Percentiles rank a stretch among this genome's conserved stretches.
phyloP scores from a whole-genome alignment of 2,329 filamentous ascomycete species.

The Aspergillus neoniger region DNA sequence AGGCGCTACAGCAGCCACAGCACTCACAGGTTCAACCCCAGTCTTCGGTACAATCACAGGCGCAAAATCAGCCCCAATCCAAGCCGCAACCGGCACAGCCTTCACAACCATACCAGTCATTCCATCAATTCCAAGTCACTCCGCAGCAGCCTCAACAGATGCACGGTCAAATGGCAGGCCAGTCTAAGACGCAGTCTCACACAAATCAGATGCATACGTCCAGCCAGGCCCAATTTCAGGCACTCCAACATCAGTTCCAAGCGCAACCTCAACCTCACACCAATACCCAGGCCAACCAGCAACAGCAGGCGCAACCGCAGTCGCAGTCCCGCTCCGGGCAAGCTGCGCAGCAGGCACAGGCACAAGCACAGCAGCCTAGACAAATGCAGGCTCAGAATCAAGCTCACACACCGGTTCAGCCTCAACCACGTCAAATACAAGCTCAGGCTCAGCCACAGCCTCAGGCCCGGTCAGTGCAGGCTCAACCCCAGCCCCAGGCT shows the following conservation, averaged over 20 bases:
- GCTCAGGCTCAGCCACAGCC: slow-evolving; percentile 17
- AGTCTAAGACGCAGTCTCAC: not conserved
- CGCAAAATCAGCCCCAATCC: slow-evolving; percentile 1
- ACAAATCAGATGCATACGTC: not conserved
- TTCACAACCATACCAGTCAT: not conserved
- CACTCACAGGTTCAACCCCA: slow-evolving; percentile 1
- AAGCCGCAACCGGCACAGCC: not conserved
- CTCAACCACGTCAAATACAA: slow-evolving; percentile 10
- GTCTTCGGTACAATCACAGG: slow-evolving; percentile 2
- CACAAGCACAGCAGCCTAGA: slow-evolving; percentile 4
- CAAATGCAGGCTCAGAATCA: slow-evolving; percentile 10
- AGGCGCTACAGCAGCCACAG: not conserved
- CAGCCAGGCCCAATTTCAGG: slow-evolving; percentile 8
- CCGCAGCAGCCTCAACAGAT: not conserved
- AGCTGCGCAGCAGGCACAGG: slow-evolving; percentile 7
- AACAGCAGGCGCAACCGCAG: slow-evolving; percentile 1
- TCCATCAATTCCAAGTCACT: slow-evolving; percentile 6
- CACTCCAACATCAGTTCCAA: slow-evolving; percentile 1
- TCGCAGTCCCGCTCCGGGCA: not conserved
- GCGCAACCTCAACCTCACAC: not conserved
- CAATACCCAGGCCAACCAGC: not conserved
- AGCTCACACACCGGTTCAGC: slow-evolving; percentile 9
- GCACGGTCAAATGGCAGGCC: not conserved
- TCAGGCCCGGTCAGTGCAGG: not conserved
- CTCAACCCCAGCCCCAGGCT: slow-evolving; percentile 17